Evolutionary conservation across 306 rosid species (phyloP), one percentile per base, ranked within the genome.

Genomic region (Oemleria cerasiformis): DNA sequence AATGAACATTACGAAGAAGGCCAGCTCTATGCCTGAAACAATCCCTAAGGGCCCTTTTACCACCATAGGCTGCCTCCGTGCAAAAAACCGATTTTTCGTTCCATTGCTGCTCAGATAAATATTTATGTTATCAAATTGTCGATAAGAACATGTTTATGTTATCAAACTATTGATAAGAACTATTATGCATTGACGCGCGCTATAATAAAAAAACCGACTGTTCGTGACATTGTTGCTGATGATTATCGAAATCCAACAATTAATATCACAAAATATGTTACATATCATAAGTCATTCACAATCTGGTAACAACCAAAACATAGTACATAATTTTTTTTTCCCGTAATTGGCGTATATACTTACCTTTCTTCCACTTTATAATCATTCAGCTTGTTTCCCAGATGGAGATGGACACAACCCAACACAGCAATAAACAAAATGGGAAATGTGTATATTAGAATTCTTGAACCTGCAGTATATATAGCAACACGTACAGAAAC

Each of bases 21-120:
- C 68, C 3, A 92, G 59, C 67, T 88, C 98, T 23, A 75, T 81
- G 62, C 74, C 68, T 0, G 96, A 86, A 39, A 90, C 98, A 54
- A 92, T 88, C n/a, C 98, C 97, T 1, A 90, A 88, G 38, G 98
- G 97, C 14, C 98, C 96, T 81, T 80, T 90, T 2, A 85, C 83
- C 0, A 87, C 17, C 70, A 83, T 48, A 23, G 92, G 86, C 36
- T 78, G 78, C 58, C 80, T 86, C 92, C 91, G 88, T 65, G 44
- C 8, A 3, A 49, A 41, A 41, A 66, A 51, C 6, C 50, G 63
- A 7, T 11, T 68, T 43, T 79, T 76, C 54, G 61, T 9, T 8
- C 71, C 45, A n/a, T 62, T 72, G 69, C 64, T 67, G 75, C 68
- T 30, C 36, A 30, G 36, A 30, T 30, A 30, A 1, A 30, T 30